A percentile compares a stretch with the other conserved stretches of the same genome.
These are phyloP conservation scores for Entoloma clypeatum DNA, from an alignment of 1,284 basidiomycete species.

Conservation along the genomic window DNA sequence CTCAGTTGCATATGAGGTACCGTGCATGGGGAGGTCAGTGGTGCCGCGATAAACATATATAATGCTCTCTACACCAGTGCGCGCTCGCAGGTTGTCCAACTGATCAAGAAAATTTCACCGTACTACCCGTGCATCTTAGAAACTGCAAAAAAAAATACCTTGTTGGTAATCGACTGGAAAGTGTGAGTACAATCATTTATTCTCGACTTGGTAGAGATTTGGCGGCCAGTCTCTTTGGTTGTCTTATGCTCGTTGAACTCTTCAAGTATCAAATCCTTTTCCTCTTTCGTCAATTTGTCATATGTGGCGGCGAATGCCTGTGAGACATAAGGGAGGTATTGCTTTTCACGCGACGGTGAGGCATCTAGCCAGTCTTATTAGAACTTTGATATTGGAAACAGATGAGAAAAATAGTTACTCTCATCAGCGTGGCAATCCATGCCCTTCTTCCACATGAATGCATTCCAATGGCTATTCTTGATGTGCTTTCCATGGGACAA, in stretches of 20 bases:
- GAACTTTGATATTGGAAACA: too few species aligned
- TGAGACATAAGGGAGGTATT: background rate
- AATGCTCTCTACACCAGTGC: constrained; percentile 11
- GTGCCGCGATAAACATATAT: constrained; percentile 4
- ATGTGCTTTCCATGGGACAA: background rate
- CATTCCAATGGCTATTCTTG: too few species aligned
- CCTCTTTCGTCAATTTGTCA: background rate
- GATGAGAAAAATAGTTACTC: too few species aligned
- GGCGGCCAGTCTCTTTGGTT: constrained; percentile 5
- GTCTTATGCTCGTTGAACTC: constrained; percentile 9
- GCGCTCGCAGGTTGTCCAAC: constrained; percentile 8
- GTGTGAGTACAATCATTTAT: constrained; percentile 8
- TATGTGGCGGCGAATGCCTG: background rate
- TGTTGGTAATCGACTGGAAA: constrained; percentile 2
- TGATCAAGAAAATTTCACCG: background rate
- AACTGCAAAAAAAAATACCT: constrained; percentile 6
- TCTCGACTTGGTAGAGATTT: constrained; percentile 6
- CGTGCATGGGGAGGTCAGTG: constrained; percentile 4
- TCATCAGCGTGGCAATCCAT: too few species aligned
- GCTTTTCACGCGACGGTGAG: background rate
- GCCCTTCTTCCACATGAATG: too few species aligned
- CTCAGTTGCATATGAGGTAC: constrained; percentile 7
- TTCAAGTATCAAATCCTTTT: constrained; percentile 2
- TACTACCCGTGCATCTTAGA: background rate
- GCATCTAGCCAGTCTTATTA: too few species aligned